A percentile compares a stretch with the other conserved stretches of the same genome.
These are phyloP conservation scores for Brettanomyces custersianus DNA, from an alignment of 805 yeast genomes.

Conservation along the genomic window DNA sequence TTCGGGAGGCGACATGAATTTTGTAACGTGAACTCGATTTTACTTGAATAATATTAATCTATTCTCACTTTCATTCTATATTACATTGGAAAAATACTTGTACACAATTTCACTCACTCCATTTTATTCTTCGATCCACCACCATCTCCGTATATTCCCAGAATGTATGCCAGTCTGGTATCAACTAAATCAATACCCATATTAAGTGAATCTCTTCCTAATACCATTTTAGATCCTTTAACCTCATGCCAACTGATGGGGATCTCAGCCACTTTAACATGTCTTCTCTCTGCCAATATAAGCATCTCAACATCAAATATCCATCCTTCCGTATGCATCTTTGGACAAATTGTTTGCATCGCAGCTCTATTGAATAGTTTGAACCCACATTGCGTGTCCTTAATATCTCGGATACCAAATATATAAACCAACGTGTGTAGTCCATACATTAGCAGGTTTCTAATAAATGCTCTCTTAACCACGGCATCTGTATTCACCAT, in stretches of 20 bases:
- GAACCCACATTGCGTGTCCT: constrained; percentile 97
- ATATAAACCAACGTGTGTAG: constrained; percentile 77
- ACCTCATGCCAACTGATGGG: constrained; percentile 97
- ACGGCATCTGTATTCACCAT: constrained; percentile 95
- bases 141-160: constrained; percentile 59
- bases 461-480: constrained; percentile 79
- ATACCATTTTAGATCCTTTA: constrained; percentile 86
- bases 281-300: constrained; percentile 66
- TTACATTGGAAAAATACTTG: too few relatives aligned
- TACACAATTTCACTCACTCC: constrained; percentile 3
- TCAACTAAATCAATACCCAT: constrained; percentile 94
- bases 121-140: not conserved
- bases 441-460: constrained; percentile 90
- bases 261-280: constrained; percentile 61
- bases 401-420: constrained; percentile 79
- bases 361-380: constrained; percentile 78
- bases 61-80: not conserved
- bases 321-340: constrained; percentile 96
- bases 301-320: constrained; percentile 93
- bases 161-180: constrained; percentile 76
- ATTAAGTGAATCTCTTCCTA: constrained; percentile 80
- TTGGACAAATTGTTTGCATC: constrained; percentile 62
- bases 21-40: not conserved
- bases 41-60: not conserved
- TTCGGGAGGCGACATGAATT: constrained; percentile 6